phyloP scores from a whole-genome alignment of 441 rosid species.

The Raphanus hybrid region DNA sequence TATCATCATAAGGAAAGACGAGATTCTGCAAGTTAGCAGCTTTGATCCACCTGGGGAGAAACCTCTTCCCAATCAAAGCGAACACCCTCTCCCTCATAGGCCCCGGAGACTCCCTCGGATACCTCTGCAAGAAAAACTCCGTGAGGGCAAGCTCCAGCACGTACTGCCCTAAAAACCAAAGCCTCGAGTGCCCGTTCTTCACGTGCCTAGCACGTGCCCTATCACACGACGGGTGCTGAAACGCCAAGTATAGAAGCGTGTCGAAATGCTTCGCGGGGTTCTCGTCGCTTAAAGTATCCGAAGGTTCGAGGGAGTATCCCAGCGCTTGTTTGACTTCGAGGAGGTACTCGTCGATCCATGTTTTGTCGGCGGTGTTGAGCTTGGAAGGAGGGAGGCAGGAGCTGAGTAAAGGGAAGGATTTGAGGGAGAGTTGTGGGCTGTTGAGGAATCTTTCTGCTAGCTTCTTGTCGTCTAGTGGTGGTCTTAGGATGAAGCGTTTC shows the following conservation, averaged over 20 bases:
- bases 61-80: constrained; percentile 92
- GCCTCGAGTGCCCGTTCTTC: constrained; percentile 85
- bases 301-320: constrained; percentile 81
- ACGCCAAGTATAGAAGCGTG: constrained; percentile 76
- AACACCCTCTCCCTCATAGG: constrained; percentile 95
- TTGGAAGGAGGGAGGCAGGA: constrained; percentile 88
- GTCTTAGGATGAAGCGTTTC: constrained; percentile 69
- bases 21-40: constrained; percentile 89
- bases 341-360: constrained; percentile 92
- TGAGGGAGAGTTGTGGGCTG: constrained; percentile 85
- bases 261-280: constrained; percentile 97
- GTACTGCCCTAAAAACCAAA: constrained; percentile 83
- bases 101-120: constrained; percentile 87
- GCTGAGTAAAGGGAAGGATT: constrained; percentile 82
- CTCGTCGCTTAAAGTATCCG: constrained; percentile 67
- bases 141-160: constrained; percentile 84
- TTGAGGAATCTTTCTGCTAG: constrained; percentile 78
- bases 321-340: constrained; percentile 94
- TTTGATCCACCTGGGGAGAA: constrained; percentile 83
- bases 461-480: constrained; percentile 87
- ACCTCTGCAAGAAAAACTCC: constrained; percentile 90
- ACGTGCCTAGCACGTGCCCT: constrained; percentile 83
- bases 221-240: constrained; percentile 91
- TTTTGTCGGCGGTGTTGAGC: constrained; percentile 80
- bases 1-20: constrained; percentile 90